A percentile compares a stretch with the other conserved stretches of the same genome.
These are phyloP conservation scores for Psilocybe cyanescens DNA, from an alignment of 768 basidiomycete species.

Conservation along the genomic window DNA sequence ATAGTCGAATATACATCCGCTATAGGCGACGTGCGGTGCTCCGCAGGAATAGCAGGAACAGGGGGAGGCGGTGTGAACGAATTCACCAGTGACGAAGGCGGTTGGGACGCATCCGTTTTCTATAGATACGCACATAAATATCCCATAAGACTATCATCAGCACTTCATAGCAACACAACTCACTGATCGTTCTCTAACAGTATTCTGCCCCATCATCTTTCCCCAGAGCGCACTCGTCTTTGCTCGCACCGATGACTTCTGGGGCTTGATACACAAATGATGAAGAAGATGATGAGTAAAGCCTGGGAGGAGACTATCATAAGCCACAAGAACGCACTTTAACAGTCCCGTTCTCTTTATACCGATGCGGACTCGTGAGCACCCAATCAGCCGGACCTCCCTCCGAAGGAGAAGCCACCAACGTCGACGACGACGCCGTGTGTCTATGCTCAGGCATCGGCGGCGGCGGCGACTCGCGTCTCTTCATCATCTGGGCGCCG, in stretches of 20 bases:
- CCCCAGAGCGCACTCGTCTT: constrained; percentile 85
- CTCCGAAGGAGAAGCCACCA: constrained; percentile 24
- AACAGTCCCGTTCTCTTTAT: constrained; percentile 45
- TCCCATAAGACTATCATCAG: no score
- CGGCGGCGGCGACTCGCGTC: constrained; percentile 23
- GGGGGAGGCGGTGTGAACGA: constrained; percentile 56
- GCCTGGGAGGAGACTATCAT: not conserved
- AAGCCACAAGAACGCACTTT: constrained; percentile 46
- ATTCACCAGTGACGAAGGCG: constrained; percentile 39
- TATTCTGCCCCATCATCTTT: constrained; percentile 73
- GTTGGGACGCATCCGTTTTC: constrained; percentile 57
- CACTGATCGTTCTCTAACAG: constrained; percentile 73
- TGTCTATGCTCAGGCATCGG: constrained; percentile 16
- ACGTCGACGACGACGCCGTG: constrained; percentile 16
- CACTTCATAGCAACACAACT: constrained; percentile 17
- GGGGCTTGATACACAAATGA: constrained; percentile 33
- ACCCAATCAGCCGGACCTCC: constrained; percentile 44
- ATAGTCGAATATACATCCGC: constrained; percentile 51
- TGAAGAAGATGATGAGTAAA: constrained; percentile 11
- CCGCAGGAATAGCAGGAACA: constrained; percentile 54
- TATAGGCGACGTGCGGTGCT: constrained; percentile 35
- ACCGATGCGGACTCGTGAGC: constrained; percentile 43
- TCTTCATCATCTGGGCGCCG: constrained; percentile 21
- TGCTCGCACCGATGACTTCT: constrained; percentile 69
- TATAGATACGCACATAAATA: constrained; percentile 25